Base-by-base conservation (phyloP, 768 basidiomycete genomes). In the Lactifluus subvellereus region DNA sequence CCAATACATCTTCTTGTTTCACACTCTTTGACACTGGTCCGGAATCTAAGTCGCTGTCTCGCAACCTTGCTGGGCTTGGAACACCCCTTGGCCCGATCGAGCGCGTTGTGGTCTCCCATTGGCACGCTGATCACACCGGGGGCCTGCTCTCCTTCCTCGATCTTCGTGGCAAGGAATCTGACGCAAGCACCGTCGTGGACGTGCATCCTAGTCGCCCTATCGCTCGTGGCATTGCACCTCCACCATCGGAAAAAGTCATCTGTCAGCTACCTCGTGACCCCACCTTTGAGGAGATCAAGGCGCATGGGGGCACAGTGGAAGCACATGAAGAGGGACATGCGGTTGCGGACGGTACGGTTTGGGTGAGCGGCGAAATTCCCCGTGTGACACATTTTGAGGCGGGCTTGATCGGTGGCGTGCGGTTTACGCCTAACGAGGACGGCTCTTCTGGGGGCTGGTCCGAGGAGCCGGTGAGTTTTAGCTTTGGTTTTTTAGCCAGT, bases 21-120 rank as follows among this genome's bases (percentile, higher is more conserved):
- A 84, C 84, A 16, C 78, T 94, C 40, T 91, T 94, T 70, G 92
- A 94, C 74, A 86, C 89, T 16, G 92, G 92, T 0, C 92, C 91
- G 9, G 91, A 94, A 70, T 82, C 83, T 16, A 77, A 76, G 27
- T 85, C 87, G 32, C 83, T 94, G 65, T 80, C 84, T n/a, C 84
- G 89, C 55, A 94, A 93, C 72, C 71, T 85, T 30, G 73, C 72
- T 6, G 82, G 85, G 4, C 78, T 94, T 78, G 76, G 83, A 22
- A 70, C 84, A 0, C 80, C 81, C 2, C 72, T 84, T 9, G 74
- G 79, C 38, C 72, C 77, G 43, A 77, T 94, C 67, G 81, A 83
- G 42, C 80, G 84, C 33, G 76, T 92, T 47, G 65, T 66, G 13
- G 54, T 67, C 11, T 67, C 87, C 11, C 82, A 90, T 68, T 91